Evolutionary conservation across 768 basidiomycete species (phyloP), one percentile per base, ranked within the genome.

Genomic region (Mycena belliarum): DNA sequence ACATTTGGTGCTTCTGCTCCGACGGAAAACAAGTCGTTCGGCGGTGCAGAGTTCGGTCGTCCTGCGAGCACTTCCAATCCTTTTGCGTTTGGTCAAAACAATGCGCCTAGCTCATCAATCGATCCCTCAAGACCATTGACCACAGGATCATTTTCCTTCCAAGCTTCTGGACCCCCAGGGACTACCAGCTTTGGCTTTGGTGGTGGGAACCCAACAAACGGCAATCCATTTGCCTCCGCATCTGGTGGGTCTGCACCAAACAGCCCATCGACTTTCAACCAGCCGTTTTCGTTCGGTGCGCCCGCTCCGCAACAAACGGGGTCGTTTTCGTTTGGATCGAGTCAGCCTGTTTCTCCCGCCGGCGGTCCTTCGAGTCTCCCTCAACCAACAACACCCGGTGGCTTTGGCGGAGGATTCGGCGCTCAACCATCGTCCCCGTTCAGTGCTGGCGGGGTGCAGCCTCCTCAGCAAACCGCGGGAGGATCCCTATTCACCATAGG

Each of bases 271-370:
- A 80, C 82, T 4, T 86, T 84, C 59, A 76, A 73, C 60, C 80
- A 82, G 44, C 54, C 74, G 1, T 85, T 85, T 63, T 47, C 75
- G 23, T 85, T 85, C 65, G 78, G 75, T 20, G 60, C 74, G 21
- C 18, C 55, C 15, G 53, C 75, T 68, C 57, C 69, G 55, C 67
- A 54, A 41, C 58, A 44, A 24, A 24, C 63, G 49, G 65, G 72
- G 24, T 55, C 76, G 2, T 87, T 86, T 61, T 45, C 72, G 10
- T 87, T 87, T 65, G 83, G 80, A 21, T 74, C 80, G 35, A 80
- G 77, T 63, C 85, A 85, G 63, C 84, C 86, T 49, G 79, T 77
- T 38, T 87, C 85, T 11, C 85, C 85, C 25, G 84, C 80, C 43
- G 71, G 72, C 52, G 71, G 70, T 18, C 72, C 62, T 24, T 66